These are phyloP conservation scores for Candida xyloterini DNA, from an alignment of 805 yeast genomes.

Conservation along the genomic window DNA sequence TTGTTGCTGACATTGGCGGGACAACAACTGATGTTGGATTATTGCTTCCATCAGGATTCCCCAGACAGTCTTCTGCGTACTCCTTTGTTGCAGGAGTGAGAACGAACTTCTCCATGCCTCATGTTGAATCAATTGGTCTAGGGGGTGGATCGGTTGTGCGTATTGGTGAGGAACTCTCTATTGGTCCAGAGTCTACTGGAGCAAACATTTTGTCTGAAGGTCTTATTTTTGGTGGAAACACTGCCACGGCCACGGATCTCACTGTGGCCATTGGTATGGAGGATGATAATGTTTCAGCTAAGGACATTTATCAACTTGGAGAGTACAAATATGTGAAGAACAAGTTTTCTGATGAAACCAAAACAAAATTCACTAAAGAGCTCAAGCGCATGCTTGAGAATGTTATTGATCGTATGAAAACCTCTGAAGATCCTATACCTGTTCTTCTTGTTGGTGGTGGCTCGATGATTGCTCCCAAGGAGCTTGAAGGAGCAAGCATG, in stretches of 20 bases:
- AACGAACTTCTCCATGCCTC: constrained; percentile 11
- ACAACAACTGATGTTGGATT: constrained; percentile 10
- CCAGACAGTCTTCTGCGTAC: constrained; percentile 8
- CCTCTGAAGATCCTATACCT: constrained; percentile 39
- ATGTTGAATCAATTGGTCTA: constrained; percentile 8
- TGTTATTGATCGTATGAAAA: constrained; percentile 43
- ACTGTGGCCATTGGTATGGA: constrained; percentile 13
- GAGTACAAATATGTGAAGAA: constrained; percentile 25
- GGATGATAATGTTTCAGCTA: not conserved
- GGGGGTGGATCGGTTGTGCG: constrained; percentile 9
- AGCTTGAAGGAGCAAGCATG: constrained; percentile 37
- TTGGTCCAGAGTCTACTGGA: constrained; percentile 7
- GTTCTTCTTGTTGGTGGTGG: constrained; percentile 49
- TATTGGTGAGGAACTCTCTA: not conserved
- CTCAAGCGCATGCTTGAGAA: constrained; percentile 32
- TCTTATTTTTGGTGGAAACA: constrained; percentile 5
- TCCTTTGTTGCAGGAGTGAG: constrained; percentile 9
- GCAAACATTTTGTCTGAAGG: constrained; percentile 1
- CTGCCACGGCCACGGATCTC: constrained; percentile 2
- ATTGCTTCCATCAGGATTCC: constrained; percentile 8
- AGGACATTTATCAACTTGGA: constrained; percentile 26
- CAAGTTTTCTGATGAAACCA: constrained; percentile 1
- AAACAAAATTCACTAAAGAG: constrained; percentile 2
- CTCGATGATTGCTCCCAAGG: constrained; percentile 39
- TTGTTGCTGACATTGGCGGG: constrained; percentile 8